These are phyloP conservation scores for Kodamaea sagamina DNA, from an alignment of 805 yeast genomes.

Conservation along the genomic window DNA sequence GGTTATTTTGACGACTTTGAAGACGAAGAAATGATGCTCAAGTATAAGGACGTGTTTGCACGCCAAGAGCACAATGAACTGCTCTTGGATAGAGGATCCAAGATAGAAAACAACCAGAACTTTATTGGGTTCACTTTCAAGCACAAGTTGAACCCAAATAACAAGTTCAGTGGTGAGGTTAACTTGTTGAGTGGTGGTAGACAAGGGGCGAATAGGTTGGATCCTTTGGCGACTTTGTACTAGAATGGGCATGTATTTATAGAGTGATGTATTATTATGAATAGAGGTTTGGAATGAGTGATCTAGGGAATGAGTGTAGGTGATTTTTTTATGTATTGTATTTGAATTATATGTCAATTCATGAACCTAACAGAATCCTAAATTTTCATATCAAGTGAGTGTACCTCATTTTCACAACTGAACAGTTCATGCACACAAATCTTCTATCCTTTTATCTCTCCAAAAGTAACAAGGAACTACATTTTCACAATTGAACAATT, in stretches of 20 bases:
- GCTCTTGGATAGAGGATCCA: constrained; percentile 56
- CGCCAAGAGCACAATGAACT: constrained; percentile 84
- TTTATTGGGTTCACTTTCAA: constrained; percentile 96
- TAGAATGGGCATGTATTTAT: constrained; percentile 17
- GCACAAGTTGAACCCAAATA: constrained; percentile 67
- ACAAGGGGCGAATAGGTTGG: constrained; percentile 31
- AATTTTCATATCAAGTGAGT: no score
- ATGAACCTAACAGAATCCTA: no score
- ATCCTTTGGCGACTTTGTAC: constrained; percentile 48
- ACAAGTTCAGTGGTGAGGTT: constrained; percentile 44
- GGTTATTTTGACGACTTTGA: constrained; percentile 98
- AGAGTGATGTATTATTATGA: constrained; percentile 7
- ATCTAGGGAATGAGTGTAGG: no score
- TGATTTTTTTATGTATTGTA: no score
- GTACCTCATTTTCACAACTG: no score
- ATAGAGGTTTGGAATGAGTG: constrained; percentile 7
- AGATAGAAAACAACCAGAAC: constrained; percentile 33
- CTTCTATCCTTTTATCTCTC: no score
- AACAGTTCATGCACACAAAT: no score
- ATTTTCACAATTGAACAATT: no score
- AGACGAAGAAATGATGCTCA: constrained; percentile 95
- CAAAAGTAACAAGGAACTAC: no score
- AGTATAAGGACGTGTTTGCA: constrained; percentile 94
- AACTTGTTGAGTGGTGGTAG: constrained; percentile 34
- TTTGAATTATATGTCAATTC: no score